These are phyloP conservation scores for Zelonia costaricensis DNA, from an alignment of 208 protist species.

Conservation along the genomic window DNA sequence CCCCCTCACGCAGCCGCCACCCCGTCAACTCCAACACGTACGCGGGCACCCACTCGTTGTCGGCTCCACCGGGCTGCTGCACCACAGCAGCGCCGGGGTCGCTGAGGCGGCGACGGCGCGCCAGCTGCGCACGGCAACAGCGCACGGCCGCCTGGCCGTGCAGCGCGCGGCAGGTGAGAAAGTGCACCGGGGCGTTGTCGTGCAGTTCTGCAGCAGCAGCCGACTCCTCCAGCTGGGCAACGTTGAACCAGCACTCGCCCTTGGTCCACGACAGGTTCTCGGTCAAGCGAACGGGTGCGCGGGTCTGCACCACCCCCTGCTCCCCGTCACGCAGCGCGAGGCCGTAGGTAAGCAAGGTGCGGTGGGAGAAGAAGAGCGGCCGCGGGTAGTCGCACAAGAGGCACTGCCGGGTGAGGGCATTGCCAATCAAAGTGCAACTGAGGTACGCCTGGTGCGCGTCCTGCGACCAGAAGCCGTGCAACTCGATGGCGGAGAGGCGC, in stretches of 20 bases:
- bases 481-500: constrained; percentile 16
- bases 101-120: constrained; percentile 5
- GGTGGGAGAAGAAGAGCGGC: constrained; percentile 34
- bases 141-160: constrained; percentile 14
- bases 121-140: constrained; percentile 59
- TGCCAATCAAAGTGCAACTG: not conserved
- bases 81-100: no score
- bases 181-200: constrained; percentile 37
- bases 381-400: constrained; percentile 47
- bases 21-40: constrained; percentile 11
- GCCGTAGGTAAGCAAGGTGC: constrained; percentile 21
- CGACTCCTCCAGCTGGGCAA: constrained; percentile 67
- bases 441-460: not conserved
- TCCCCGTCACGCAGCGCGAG: constrained; percentile 23
- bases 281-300: constrained; percentile 13
- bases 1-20: constrained; percentile 31
- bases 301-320: constrained; percentile 26
- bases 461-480: constrained; percentile 18
- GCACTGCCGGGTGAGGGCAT: constrained; percentile 29
- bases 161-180: constrained; percentile 40
- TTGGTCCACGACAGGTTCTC: constrained; percentile 14
- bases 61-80: no score
- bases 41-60: constrained; percentile 35
- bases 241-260: constrained; percentile 74
- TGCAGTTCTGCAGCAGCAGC: constrained; percentile 41